Evolutionary conservation across 306 rosid genomes (phyloP), one percentile per base, ranked within the genome.

Genomic region (Acacia confusa): DNA sequence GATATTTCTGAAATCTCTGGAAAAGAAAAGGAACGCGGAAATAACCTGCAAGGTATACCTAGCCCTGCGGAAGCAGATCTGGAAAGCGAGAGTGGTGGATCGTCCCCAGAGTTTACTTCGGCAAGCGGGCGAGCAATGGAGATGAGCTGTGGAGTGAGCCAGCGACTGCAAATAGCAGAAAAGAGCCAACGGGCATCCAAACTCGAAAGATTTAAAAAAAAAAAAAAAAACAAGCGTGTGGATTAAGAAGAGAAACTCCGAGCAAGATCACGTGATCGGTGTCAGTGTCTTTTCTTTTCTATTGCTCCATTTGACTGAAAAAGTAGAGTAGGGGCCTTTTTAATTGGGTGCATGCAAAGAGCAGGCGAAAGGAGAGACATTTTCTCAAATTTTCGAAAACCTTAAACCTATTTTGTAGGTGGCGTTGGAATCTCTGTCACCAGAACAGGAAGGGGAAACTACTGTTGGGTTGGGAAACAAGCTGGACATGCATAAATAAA

Each of bases 241-340:
- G 65, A 52, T 19, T 52, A 73, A 20, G 44, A 17, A 19, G 45
- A 32, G 70, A 73, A 24, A 50, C 43, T 3, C 10, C 0, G 65
- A 19, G 65, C 20, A 50, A 73, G 45, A 73, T 73, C 77, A 73
- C 77, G 77, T 73, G 77, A 73, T 45, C 5, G 65, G 77, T 52
- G 77, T 73, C 77, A 73, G 77, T 32, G 45, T 73, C n/a, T 72
- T 27, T 72, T 47, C 10, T 28, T 47, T 34, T 20, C 65, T 19
- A 6, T 32, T 73, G 17, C 77, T 16, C n/a, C 4, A 38, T 73
- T 73, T 30, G 45, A 72, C 65, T 73, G 45, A 50, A 72, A 72
- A 72, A 50, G 77, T 72, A 22, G 1, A 48, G 19, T 36, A 10
- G 32, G 32, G 64, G 64, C 10, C 64, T 57, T 22, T 22, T n/a